Evolutionary conservation across 371 early-diverging fungal genomes (phyloP), one percentile per base, ranked within the genome.

Genomic region (Funneliformis caledonium): DNA sequence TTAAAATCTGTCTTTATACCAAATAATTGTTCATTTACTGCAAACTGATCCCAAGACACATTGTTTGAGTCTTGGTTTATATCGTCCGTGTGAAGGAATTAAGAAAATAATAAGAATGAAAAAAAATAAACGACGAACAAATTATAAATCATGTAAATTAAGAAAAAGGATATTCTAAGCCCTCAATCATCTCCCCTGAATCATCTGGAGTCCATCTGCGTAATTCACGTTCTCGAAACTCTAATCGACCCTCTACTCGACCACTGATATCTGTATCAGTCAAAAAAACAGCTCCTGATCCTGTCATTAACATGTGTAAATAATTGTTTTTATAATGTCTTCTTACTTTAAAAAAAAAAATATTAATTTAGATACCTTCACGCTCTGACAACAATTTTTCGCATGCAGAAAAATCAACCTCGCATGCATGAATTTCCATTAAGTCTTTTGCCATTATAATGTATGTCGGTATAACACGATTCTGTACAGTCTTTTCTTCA

Each of bases 41-140:
- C 96, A 91, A 99, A 99, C 85, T 99, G 99, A 88, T 99, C 98
- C 99, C 99, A 99, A 84, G 65, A 79, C 3, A 82, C 65, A n/a
- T 42, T 69, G 8, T 47, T 74, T 16, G 74, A 78, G 2, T 83
- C 85, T 52, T 31, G 65, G 33, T 22, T 62, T 10, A 61, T n/a
- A 16, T 78, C 75, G 26, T 81, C 81, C 62, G 80, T 80, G 72
- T 16, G n/a, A 33, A 72, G 43, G 9, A 72, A 47, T 72, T 61
- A 80, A 70, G 52, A 62, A 69, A 26, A 37, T 31, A 47, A 62
- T n/a, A 45, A 42, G 6, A 33, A 70, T 10, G 8, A 70, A 70
- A 37, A n/a, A 19, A 70, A 70, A 70, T 12, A 45, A n/a, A 47
- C n/a, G 4, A 42, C 14, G 70, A 69, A 31, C 11, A 69, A 70